phyloP scores from a whole-genome alignment of 2,329 filamentous ascomycete species.

The Amesomyces nigricolor region DNA sequence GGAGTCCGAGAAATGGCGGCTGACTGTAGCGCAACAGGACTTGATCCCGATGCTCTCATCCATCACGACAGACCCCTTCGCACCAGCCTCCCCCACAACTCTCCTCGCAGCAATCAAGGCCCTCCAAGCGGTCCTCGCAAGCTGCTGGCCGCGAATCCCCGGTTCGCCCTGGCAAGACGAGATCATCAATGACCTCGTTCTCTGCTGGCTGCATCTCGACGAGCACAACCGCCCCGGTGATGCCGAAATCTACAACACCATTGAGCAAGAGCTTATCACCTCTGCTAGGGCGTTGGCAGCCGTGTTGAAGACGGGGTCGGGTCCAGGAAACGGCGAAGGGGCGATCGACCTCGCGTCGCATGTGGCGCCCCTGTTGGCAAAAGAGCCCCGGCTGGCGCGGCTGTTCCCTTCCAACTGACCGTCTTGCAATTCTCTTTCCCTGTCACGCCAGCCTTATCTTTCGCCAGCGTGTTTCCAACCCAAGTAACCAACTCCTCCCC shows the following conservation, averaged over 20 bases:
- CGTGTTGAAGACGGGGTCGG: constrained; percentile 27
- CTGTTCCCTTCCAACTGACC: constrained; percentile 30
- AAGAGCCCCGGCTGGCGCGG: constrained; percentile 32
- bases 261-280: constrained; percentile 33
- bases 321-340: background rate
- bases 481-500: background rate
- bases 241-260: constrained; percentile 15
- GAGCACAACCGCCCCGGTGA: constrained; percentile 29
- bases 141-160: constrained; percentile 63
- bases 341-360: constrained; percentile 28
- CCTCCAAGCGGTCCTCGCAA: constrained; percentile 53
- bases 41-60: constrained; percentile 61
- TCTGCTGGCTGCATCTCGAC: constrained; percentile 58
- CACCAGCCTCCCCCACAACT: constrained; percentile 47
- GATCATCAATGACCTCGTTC: constrained; percentile 54
- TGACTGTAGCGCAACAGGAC: constrained; percentile 39
- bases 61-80: constrained; percentile 65
- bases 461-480: background rate
- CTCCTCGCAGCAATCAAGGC: constrained; percentile 49
- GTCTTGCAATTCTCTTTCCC: background rate
- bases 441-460: background rate
- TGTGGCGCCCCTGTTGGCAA: constrained; percentile 32
- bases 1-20: background rate
- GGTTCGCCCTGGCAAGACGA: constrained; percentile 52
- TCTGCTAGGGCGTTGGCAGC: constrained; percentile 34